These are phyloP conservation scores for Plasmodium chabaudi DNA, from an alignment of 169 alveolate genomes.

Conservation along the genomic window DNA sequence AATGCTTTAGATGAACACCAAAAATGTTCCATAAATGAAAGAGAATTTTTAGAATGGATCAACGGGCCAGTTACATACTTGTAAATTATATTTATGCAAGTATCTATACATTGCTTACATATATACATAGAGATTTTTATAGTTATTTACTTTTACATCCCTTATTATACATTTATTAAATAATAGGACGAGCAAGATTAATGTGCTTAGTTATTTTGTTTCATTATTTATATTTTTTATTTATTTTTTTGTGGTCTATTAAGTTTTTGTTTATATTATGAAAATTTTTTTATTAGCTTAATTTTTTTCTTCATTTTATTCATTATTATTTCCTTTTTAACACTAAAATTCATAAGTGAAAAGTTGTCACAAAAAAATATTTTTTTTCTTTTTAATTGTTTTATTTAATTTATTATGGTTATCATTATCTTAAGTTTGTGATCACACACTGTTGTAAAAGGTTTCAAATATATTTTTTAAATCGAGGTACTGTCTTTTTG, in stretches of 20 bases:
- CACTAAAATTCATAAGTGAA: slow-evolving; percentile 40
- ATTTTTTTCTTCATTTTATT: slow-evolving; percentile 33
- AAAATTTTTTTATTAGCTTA: slow-evolving; percentile 62
- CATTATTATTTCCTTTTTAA: slow-evolving; percentile 38
- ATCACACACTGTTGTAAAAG: no score
- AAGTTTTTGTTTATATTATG: slow-evolving; percentile 76
- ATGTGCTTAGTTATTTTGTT: no score
- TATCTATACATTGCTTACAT: slow-evolving; percentile 1
- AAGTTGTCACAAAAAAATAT: slow-evolving; percentile 47
- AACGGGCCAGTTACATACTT: slow-evolving; percentile 82
- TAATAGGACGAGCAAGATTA: no score
- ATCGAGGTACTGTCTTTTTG: no score
- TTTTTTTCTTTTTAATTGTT: slow-evolving; percentile 26
- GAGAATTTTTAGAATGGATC: slow-evolving; percentile 93
- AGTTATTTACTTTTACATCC: no score
- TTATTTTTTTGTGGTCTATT: slow-evolving; percentile 70
- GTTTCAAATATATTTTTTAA: no score
- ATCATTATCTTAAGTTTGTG: not conserved
- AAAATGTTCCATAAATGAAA: slow-evolving; percentile 91
- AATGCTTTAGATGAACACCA: slow-evolving; percentile 93
- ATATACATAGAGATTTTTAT: not conserved
- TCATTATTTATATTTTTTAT: no score
- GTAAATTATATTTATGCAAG: not conserved
- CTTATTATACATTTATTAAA: no score
- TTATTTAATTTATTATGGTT: not conserved